Evolutionary conservation across 495 filamentous ascomycete genomes (phyloP).

Genomic region (Penicillium chermesinum): DNA sequence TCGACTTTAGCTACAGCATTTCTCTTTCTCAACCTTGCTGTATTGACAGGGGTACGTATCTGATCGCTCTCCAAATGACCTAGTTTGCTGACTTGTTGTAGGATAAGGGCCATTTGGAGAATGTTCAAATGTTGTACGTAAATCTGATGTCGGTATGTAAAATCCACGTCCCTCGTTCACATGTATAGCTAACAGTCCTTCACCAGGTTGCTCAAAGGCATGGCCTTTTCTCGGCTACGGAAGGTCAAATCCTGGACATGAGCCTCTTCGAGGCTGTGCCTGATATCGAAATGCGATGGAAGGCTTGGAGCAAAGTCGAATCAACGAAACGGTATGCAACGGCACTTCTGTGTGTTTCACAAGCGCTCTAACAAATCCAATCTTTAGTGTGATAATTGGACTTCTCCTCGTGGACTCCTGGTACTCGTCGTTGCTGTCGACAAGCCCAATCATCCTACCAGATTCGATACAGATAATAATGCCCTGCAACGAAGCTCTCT

Average conservation of each 20-base stretch:
- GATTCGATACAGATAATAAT: conserved; percentile 46
- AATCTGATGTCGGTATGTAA: conserved; percentile 46
- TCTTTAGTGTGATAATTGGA: conserved; percentile 39
- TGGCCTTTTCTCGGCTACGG: conserved; percentile 44
- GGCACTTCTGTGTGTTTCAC: not conserved
- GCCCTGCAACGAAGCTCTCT: conserved; percentile 44
- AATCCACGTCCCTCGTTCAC: not conserved
- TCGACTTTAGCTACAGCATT: conserved; percentile 44
- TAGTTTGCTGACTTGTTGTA: conserved; percentile 19
- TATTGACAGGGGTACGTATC: conserved; percentile 43
- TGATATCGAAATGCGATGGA: conserved; percentile 48
- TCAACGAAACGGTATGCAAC: conserved; percentile 45
- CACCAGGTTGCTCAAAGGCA: conserved; percentile 49
- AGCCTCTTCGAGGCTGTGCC: conserved; percentile 41
- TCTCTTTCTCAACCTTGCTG: conserved; percentile 45
- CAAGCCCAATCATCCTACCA: conserved; percentile 42
- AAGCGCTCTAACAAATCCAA: not conserved
- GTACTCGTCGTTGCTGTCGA: conserved; percentile 46
- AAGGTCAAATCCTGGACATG: conserved; percentile 43
- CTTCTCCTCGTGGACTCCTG: conserved; percentile 48
- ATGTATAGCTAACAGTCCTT: conserved; percentile 1
- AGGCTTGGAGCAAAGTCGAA: conserved; percentile 50
- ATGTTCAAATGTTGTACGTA: conserved; percentile 47
- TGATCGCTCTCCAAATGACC: not conserved
- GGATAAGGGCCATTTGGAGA: conserved; percentile 42